Conservation (phyloP, 1,284 basidiomycete species). For the Boletellus dicymbophilus region DNA sequence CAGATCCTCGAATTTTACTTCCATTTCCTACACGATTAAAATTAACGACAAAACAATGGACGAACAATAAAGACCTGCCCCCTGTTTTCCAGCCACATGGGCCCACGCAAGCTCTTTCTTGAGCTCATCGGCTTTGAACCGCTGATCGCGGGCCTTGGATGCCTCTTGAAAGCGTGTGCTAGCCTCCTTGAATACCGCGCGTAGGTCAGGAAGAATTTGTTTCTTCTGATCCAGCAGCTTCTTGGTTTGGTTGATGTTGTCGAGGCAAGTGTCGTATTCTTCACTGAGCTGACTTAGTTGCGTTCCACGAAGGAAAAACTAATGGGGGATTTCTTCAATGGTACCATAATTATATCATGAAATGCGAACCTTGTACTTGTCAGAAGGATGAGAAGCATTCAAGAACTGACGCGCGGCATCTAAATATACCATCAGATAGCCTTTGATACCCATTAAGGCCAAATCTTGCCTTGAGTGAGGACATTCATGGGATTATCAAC, state of each 20-base stretch:
- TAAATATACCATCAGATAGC: slow-evolving; percentile 17
- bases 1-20: slow-evolving; percentile 49
- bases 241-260: slow-evolving; percentile 69
- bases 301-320: slow-evolving; percentile 96
- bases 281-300: slow-evolving; percentile 87
- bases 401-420: slow-evolving; percentile 75
- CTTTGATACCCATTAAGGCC: background rate
- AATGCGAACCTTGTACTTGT: slow-evolving; percentile 82
- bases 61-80: slow-evolving; percentile 38
- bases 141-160: slow-evolving; percentile 70
- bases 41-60: background rate
- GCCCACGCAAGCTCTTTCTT: slow-evolving; percentile 91
- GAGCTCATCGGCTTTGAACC: slow-evolving; percentile 66
- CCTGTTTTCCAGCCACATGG: slow-evolving; percentile 76
- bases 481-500: slow-evolving; percentile 98
- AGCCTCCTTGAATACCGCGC: slow-evolving; percentile 60
- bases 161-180: slow-evolving; percentile 70
- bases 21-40: slow-evolving; percentile 46
- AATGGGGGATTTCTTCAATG: slow-evolving; percentile 3
- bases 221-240: slow-evolving; percentile 69
- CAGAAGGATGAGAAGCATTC: slow-evolving; percentile 77
- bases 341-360: background rate
- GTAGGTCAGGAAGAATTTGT: slow-evolving; percentile 75
- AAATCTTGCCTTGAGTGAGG: slow-evolving; percentile 75
- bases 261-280: slow-evolving; percentile 80